A percentile compares a stretch with the other conserved stretches of the same genome.
phyloP scores from a whole-genome alignment of 345 rosid species.

The Arabis hirsuta region DNA sequence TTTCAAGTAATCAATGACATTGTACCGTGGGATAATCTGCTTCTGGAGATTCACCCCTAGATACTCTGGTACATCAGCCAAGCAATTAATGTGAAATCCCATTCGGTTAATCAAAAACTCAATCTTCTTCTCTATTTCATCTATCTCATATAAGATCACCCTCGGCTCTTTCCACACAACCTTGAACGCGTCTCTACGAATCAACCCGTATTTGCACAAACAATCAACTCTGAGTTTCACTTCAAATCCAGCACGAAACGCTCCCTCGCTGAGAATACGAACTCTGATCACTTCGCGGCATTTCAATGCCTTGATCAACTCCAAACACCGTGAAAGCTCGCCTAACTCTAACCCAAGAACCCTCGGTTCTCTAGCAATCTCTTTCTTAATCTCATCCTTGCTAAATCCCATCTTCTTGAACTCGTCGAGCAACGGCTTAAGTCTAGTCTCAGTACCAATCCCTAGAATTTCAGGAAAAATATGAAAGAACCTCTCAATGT shows the following conservation, averaged over 20 bases:
- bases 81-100: constrained; percentile 52
- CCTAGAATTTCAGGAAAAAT: constrained; percentile 60
- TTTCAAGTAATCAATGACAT: constrained; percentile 67
- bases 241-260: constrained; percentile 70
- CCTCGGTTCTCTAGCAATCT: constrained; percentile 64
- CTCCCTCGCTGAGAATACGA: constrained; percentile 56
- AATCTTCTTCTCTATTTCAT: constrained; percentile 74
- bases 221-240: constrained; percentile 80
- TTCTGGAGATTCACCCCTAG: constrained; percentile 77
- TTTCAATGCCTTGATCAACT: constrained; percentile 57
- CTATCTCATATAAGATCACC: constrained; percentile 59
- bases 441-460: constrained; percentile 53
- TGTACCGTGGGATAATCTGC: constrained; percentile 74
- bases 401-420: constrained; percentile 64
- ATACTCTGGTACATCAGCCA: constrained; percentile 81
- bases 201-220: constrained; percentile 73
- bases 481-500: constrained; percentile 54
- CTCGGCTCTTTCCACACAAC: constrained; percentile 86
- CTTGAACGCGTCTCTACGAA: constrained; percentile 72
- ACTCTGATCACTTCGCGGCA: constrained; percentile 63
- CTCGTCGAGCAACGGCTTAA: constrained; percentile 68
- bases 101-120: constrained; percentile 59
- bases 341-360: constrained; percentile 77
- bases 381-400: constrained; percentile 52
- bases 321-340: constrained; percentile 70